Evolutionary conservation across 108 stramenopile genomes (phyloP).

Genomic region (Pseudonitzschia pungens): DNA sequence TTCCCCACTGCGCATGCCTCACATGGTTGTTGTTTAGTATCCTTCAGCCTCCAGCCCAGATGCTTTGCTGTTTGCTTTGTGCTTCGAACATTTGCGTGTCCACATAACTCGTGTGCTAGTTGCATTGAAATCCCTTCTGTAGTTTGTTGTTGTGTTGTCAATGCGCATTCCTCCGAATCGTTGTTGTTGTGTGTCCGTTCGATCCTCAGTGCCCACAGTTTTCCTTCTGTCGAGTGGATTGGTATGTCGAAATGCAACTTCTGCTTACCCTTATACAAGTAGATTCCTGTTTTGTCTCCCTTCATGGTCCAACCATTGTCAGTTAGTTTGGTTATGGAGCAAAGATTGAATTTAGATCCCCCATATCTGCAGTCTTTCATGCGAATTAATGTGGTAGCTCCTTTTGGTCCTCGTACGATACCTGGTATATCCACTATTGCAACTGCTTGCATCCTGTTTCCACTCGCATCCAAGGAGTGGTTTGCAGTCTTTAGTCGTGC

Average conservation of each 20-base stretch:
- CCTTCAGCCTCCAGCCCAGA: no score
- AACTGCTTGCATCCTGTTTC: background rate
- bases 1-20: no score
- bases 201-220: conserved; percentile 6
- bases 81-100: no score
- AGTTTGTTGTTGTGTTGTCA: no score
- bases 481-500: background rate
- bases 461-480: background rate
- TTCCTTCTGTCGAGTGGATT: conserved; percentile 25
- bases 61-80: no score
- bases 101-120: no score
- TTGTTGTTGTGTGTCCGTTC: background rate
- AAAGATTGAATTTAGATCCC: conserved; percentile 28
- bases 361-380: background rate
- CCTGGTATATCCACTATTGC: background rate
- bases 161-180: background rate
- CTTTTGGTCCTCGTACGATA: background rate
- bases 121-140: no score
- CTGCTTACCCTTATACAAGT: background rate
- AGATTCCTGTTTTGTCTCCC: conserved; percentile 27
- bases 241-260: conserved; percentile 39
- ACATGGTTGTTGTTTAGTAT: no score
- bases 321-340: conserved; percentile 22
- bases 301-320: conserved; percentile 29
- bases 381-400: background rate